These are phyloP conservation scores for Solanum gracilifrons DNA, from an alignment of 257 asterid genomes.

Conservation along the genomic window DNA sequence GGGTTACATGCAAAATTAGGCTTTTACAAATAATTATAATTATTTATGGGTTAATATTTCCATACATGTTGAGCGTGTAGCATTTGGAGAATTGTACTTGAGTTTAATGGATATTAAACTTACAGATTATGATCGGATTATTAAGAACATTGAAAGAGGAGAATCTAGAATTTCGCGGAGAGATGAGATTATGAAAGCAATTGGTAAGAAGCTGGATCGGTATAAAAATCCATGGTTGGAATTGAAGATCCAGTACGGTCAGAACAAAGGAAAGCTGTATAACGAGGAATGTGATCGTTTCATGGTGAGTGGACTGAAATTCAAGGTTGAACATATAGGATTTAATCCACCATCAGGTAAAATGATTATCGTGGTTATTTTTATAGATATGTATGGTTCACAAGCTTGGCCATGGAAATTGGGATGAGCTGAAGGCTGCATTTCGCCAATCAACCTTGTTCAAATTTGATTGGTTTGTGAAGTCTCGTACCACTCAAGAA, in stretches of 20 bases:
- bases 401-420: slow-evolving; percentile 97
- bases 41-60: not conserved
- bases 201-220: slow-evolving; percentile 91
- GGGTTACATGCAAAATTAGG: not conserved
- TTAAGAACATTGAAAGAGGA: slow-evolving; percentile 93
- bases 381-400: slow-evolving; percentile 91
- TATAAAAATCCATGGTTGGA: slow-evolving; percentile 98
- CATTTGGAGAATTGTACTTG: not conserved
- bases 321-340: not conserved
- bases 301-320: slow-evolving; percentile 51
- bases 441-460: slow-evolving; percentile 91
- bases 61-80: not conserved
- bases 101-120: not conserved
- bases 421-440: slow-evolving; percentile 98
- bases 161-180: slow-evolving; percentile 92
- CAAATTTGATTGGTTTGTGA: slow-evolving; percentile 96
- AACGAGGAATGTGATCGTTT: slow-evolving; percentile 98
- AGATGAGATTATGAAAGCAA: slow-evolving; percentile 98
- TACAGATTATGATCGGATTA: slow-evolving; percentile 92
- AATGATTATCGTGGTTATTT: not conserved
- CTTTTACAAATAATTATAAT: not conserved
- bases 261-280: slow-evolving; percentile 96
- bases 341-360: not conserved
- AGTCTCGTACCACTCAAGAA: slow-evolving; percentile 96
- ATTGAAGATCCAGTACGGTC: slow-evolving; percentile 93